A percentile compares a stretch with the other conserved stretches of the same genome.
These are phyloP conservation scores for Aspergillus brasiliensis DNA, from an alignment of 2,329 filamentous ascomycete species.

Conservation along the genomic window DNA sequence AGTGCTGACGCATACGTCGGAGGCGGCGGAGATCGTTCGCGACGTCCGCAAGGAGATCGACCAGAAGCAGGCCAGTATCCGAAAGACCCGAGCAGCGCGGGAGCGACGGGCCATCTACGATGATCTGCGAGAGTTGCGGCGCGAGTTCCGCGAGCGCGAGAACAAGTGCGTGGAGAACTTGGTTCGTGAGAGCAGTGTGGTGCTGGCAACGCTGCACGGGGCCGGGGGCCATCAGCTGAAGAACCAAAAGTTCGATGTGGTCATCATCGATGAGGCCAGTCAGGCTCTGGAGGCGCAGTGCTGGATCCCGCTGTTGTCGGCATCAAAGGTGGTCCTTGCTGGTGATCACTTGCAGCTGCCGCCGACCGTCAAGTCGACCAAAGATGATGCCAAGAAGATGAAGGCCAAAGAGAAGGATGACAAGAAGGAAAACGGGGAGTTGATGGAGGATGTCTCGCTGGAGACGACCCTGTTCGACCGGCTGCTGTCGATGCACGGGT, in stretches of 20 bases:
- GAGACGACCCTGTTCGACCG: slow-evolving; percentile 94
- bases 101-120: slow-evolving; percentile 81
- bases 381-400: slow-evolving; percentile 49
- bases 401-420: slow-evolving; percentile 42
- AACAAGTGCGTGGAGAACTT: slow-evolving; percentile 76
- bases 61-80: slow-evolving; percentile 81
- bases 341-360: slow-evolving; percentile 94
- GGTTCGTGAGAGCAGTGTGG: slow-evolving; percentile 76
- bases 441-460: slow-evolving; percentile 60
- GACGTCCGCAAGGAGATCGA: slow-evolving; percentile 94
- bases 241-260: slow-evolving; percentile 82
- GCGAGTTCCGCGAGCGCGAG: slow-evolving; percentile 86
- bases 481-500: slow-evolving; percentile 77
- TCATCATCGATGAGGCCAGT: slow-evolving; percentile 94
- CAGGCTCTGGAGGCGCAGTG: slow-evolving; percentile 96
- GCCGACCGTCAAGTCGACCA: slow-evolving; percentile 84
- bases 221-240: slow-evolving; percentile 82
- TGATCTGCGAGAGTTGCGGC: slow-evolving; percentile 81
- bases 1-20: slow-evolving; percentile 84
- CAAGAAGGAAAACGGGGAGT: slow-evolving; percentile 40
- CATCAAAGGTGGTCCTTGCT: slow-evolving; percentile 82
- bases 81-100: slow-evolving; percentile 78
- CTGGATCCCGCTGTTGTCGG: slow-evolving; percentile 85
- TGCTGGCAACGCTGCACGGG: slow-evolving; percentile 89
- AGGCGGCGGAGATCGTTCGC: slow-evolving; percentile 83